These are phyloP conservation scores for Clohesyomyces aquaticus DNA, from an alignment of 495 filamentous ascomycete genomes.

Conservation along the genomic window DNA sequence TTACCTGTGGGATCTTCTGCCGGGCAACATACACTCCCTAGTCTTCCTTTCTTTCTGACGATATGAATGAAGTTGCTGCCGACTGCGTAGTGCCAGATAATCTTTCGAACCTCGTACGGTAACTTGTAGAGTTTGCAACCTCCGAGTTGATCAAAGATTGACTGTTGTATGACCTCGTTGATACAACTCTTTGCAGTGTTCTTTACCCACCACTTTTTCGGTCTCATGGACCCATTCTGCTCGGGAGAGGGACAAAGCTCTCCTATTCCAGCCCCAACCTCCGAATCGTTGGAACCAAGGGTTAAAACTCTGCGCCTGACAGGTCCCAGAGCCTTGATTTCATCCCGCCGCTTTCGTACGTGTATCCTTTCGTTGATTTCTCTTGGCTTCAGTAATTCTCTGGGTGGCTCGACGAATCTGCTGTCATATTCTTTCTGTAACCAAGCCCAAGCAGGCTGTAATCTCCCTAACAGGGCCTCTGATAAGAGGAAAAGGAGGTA, in stretches of 20 bases:
- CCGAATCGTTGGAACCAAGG: neutral
- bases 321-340: neutral
- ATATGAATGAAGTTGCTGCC: slow-evolving; percentile 7
- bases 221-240: neutral
- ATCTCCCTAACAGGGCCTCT: too few species aligned
- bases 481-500: neutral
- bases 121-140: slow-evolving; percentile 2
- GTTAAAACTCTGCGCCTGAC: neutral
- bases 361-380: neutral
- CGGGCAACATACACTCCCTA: slow-evolving; percentile 2
- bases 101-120: slow-evolving; percentile 3
- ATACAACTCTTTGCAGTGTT: neutral
- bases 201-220: neutral
- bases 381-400: slow-evolving; percentile 1
- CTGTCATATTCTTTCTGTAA: neutral
- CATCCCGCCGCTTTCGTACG: neutral
- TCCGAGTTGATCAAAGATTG: slow-evolving; percentile 6
- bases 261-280: too few species aligned
- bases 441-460: neutral
- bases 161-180: neutral
- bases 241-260: neutral
- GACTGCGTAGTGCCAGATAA: slow-evolving; percentile 1
- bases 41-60: slow-evolving; percentile 1
- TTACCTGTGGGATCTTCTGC: neutral
- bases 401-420: neutral